Base-by-base conservation (phyloP, 305 asterid genomes). In the Solanum hybrid region DNA sequence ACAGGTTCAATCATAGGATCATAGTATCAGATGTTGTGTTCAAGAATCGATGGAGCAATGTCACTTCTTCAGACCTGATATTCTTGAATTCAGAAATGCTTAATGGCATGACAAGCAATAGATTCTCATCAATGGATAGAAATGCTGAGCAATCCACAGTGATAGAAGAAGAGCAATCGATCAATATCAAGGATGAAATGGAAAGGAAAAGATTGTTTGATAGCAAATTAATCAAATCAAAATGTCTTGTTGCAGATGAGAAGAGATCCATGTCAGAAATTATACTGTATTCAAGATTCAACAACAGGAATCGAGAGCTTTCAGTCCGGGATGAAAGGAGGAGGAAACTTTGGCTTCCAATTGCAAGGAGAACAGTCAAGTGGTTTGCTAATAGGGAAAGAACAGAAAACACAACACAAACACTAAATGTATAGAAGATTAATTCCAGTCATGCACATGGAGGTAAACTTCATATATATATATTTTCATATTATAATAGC, bases 211-310 rank as follows among this genome's bases (percentile, higher is more conserved):
- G 94, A 79, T 37, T 90, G 34, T 90, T 91, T n/a, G 95, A 94
- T 77, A 89, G 85, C 10, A 90, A 79, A 42, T 42, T 42, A 91
- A 86, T 73, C 89, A 90, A 90, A 88, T 87, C 86, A 31, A 22
- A 73, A 73, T 7, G 12, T 75, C 80, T 75, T 75, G 80, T 75
- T 75, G 80, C 80, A 73, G 79, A 90, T 16, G 93, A 92, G 91
- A 92, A 92, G 89, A 91, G 97, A 93, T 95, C 97, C 29, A 93
- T 94, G 98, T 96, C 98, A 10, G 98, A 95, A 88, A 96, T 96
- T 17, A 92, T 92, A 10, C 94, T 91, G 76, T 87, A 92, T 85
- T 87, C 98, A 26, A 96, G 98, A 91, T 96, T 94, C 80, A 78
- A 64, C 84, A 31, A 85, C n/a, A 90, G 69, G 60, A 82, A 46